A percentile compares a stretch with the other conserved stretches of the same genome.
Evolutionary conservation across 768 basidiomycete genomes (phyloP).

Genomic region (Termitomyces sp.): DNA sequence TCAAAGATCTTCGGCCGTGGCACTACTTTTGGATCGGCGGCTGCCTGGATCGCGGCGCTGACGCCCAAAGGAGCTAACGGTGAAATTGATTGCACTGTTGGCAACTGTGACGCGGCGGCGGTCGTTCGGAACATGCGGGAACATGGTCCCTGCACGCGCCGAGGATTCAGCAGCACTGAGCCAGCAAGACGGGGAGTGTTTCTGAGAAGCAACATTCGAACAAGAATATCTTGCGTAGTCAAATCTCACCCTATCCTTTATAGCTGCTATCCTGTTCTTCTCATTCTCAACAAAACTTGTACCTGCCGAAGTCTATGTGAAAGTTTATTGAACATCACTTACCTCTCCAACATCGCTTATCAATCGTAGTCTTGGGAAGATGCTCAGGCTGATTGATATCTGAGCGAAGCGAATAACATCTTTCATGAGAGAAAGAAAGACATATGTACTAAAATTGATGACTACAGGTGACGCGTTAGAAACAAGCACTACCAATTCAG

Average conservation of each 20-base stretch:
- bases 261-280: not conserved
- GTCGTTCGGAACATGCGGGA: not conserved
- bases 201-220: not conserved
- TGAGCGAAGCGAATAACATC: not conserved
- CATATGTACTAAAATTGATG: not conserved
- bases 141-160: not conserved
- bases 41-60: constrained; percentile 45
- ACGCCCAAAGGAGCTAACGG: constrained; percentile 64
- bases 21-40: constrained; percentile 25
- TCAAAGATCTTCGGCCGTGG: constrained; percentile 38
- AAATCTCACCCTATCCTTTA: not conserved
- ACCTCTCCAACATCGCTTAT: too few relatives aligned
- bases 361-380: not conserved
- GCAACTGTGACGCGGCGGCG: too few relatives aligned
- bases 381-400: not conserved
- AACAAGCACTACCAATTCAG: too few relatives aligned
- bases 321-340: too few relatives aligned
- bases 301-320: not conserved
- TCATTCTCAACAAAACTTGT: not conserved
- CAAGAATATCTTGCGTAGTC: not conserved
- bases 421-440: not conserved
- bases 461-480: too few relatives aligned
- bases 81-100: constrained; percentile 37
- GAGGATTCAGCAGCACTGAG: not conserved
- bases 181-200: not conserved